phyloP scores from a whole-genome alignment of 495 filamentous ascomycete species.

The Gamarada debralockiae region DNA sequence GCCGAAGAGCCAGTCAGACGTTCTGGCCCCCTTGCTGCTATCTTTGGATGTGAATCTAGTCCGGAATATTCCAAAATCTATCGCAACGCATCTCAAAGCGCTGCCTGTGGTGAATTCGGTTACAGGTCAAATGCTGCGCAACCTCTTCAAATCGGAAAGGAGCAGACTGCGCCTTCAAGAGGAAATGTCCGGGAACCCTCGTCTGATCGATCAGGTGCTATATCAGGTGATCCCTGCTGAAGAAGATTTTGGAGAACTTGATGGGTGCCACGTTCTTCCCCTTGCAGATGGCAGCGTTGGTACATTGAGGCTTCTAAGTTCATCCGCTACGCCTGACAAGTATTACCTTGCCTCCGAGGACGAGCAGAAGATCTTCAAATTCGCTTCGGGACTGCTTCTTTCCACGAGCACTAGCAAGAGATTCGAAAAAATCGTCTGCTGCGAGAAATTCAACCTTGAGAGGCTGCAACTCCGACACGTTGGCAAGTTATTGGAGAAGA shows the following conservation, averaged over 20 bases:
- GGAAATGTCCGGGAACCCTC: conserved; percentile 3
- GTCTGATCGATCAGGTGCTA: conserved; percentile 15
- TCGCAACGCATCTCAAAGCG: conserved; percentile 3
- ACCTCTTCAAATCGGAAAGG: conserved; percentile 16
- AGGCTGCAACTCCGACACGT: conserved; percentile 15
- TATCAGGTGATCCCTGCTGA: conserved; percentile 8
- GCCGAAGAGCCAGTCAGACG: background rate
- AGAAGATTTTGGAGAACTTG: conserved; percentile 10
- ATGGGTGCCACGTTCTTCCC: conserved; percentile 29
- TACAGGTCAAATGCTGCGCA: conserved; percentile 4
- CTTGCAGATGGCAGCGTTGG: conserved; percentile 26
- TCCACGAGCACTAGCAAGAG: background rate
- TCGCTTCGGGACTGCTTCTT: conserved; percentile 18
- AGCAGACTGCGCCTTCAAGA: conserved; percentile 7
- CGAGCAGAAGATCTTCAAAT: conserved; percentile 25
- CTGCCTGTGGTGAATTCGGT: background rate
- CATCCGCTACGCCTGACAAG: background rate
- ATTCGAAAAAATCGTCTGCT: background rate
- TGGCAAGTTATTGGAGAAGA: conserved; percentile 7
- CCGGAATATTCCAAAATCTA: conserved; percentile 5
- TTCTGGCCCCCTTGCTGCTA: conserved; percentile 12
- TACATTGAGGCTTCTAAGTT: conserved; percentile 10
- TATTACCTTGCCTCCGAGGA: conserved; percentile 17
- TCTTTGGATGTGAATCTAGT: conserved; percentile 12
- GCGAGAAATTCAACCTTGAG: conserved; percentile 21